Evolutionary conservation across 192 early-diverging fungal genomes (phyloP).

Genomic region (Fimicolochytrium jonesii): DNA sequence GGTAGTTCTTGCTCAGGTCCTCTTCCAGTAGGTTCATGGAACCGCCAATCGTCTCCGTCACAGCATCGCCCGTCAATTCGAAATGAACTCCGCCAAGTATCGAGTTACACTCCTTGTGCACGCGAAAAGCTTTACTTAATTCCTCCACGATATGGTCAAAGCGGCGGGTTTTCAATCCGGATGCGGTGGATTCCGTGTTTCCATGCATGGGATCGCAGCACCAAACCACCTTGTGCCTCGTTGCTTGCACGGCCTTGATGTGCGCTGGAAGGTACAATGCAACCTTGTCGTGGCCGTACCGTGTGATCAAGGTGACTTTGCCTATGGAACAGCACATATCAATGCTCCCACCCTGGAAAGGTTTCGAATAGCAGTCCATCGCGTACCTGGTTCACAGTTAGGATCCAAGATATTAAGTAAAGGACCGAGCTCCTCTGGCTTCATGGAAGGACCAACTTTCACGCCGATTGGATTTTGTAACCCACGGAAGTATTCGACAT

Average conservation of each 20-base stretch:
- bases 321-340: conserved; percentile 28
- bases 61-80: conserved; percentile 94
- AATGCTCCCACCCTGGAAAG: not conserved
- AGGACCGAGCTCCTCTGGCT: conserved; percentile 76
- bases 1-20: conserved; percentile 86
- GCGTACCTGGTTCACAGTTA: conserved; percentile 61
- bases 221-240: conserved; percentile 90
- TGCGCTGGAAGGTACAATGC: conserved; percentile 77
- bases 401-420: conserved; percentile 87
- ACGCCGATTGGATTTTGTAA: conserved; percentile 95
- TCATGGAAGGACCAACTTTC: conserved; percentile 91
- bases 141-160: conserved; percentile 87
- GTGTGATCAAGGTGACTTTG: conserved; percentile 92
- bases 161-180: conserved; percentile 86
- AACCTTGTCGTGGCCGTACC: conserved; percentile 88
- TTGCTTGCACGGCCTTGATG: conserved; percentile 82
- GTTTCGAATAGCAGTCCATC: too few relatives aligned
- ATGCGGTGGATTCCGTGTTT: conserved; percentile 80
- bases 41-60: conserved; percentile 92
- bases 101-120: conserved; percentile 71
- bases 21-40: conserved; percentile 86
- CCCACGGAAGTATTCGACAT: conserved; percentile 97
- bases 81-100: conserved; percentile 91
- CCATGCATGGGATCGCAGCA: conserved; percentile 97
- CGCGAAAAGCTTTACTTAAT: conserved; percentile 74